Base-by-base conservation (phyloP, 768 basidiomycete species). In the Termitomyces sp. region DNA sequence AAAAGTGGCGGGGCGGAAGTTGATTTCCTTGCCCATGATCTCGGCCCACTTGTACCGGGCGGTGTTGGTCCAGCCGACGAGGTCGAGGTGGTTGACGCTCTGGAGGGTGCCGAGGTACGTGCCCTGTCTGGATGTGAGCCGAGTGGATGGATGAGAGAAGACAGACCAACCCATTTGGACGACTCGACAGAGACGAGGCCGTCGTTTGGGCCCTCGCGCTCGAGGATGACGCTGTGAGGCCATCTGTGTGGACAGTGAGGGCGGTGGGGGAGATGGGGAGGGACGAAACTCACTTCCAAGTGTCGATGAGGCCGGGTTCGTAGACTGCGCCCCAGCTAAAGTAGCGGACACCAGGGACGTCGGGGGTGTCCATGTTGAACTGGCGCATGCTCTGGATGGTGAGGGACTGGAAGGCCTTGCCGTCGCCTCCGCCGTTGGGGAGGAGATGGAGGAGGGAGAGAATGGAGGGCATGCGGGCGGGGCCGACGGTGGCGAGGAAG, bases 281-380 rank as follows among this genome's bases (percentile, higher is more conserved):
- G 12, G 19, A 21, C 9, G 14, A 5, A 14, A 69, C 73, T 38
- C 28, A 78, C 74, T 88, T 89, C 84, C 91, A 97, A 0, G 93
- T 89, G 70, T 98, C 95, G 45, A 98, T 85, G 48, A 96, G 71
- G 0, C 91, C 89, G 5, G 97, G 96, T 15, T 88, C 82, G 66
- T 94, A 94, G 12, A 79, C 79, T 2, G 97, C 97, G 11, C 97
- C 97, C 91, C 94, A 99, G 65, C 91, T 94, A 63, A 91, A 96
- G 70, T 99, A 99, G 60, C 82, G 79, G 53, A 98, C 87, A 23
- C 81, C 83, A 1, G 81, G 76, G 0, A 87, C 80, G 63, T 98
- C 86, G 0, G 91, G 89, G 0, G 91, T 91, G 37, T 86, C 78
- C 55, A 88, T 82, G 66, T 99, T 99, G 73, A 99, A 99, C 50